phyloP scores from a whole-genome alignment of 805 yeast genomes.

The Metschnikowia gelsemii region DNA sequence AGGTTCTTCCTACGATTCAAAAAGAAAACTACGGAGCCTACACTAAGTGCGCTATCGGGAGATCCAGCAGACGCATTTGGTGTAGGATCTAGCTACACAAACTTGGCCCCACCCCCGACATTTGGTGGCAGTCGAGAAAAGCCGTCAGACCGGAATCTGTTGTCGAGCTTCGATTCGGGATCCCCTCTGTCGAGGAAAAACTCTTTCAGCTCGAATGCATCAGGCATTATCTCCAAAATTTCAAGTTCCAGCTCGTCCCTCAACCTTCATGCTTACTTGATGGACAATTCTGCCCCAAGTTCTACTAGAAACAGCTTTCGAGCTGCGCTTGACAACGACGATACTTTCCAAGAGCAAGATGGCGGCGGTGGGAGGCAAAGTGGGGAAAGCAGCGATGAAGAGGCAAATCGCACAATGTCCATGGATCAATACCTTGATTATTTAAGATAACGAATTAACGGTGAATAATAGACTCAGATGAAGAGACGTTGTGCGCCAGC shows the following conservation, averaged over 20 bases:
- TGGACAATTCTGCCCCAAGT: constrained; percentile 29
- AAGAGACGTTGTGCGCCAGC: background rate
- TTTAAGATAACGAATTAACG: background rate
- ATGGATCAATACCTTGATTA: constrained; percentile 20
- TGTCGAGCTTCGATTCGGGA: constrained; percentile 15
- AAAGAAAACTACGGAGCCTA: constrained; percentile 20
- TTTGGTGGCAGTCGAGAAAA: constrained; percentile 23
- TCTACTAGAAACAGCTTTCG: constrained; percentile 4
- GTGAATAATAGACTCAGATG: background rate
- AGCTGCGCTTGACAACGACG: background rate
- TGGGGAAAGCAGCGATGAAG: constrained; percentile 4
- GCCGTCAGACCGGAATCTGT: constrained; percentile 14
- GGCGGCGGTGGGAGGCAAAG: background rate
- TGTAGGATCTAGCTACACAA: constrained; percentile 14
- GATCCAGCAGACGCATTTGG: constrained; percentile 14
- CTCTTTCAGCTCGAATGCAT: constrained; percentile 26
- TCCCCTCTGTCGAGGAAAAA: constrained; percentile 26
- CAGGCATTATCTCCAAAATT: constrained; percentile 31
- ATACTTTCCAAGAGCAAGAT: background rate
- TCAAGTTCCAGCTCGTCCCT: constrained; percentile 42
- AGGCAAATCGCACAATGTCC: constrained; percentile 20
- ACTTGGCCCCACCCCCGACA: constrained; percentile 40
- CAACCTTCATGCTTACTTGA: constrained; percentile 43
- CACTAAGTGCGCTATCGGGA: constrained; percentile 35
- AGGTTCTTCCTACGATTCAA: constrained; percentile 34